Base-by-base conservation (phyloP, 805 yeast genomes). In the Cyberlindnera saturnus region DNA sequence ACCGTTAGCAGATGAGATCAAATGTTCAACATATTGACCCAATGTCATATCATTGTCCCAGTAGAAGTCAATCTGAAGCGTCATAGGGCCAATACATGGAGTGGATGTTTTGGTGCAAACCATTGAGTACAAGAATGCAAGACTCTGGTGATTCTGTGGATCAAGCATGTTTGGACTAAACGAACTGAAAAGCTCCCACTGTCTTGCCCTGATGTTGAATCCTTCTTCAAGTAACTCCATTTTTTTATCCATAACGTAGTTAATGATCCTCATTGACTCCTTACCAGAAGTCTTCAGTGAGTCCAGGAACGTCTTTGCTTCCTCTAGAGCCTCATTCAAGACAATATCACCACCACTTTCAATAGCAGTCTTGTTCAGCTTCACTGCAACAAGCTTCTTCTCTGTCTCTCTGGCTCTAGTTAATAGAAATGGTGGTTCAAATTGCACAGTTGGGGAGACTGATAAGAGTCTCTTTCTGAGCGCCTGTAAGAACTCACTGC, bases 81-180 rank as follows among this genome's bases (percentile, higher is more conserved):
- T 69, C 43, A 79, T 87, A 0, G 99, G 99, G 0, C 98, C 98
- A 34, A 81, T 69, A 56, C 99, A 93, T 0, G 97, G 97, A 0
- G 95, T 88, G 0, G 95, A 85, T 34, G 87, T 84, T 53, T 82
- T 83, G 8, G 81, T 77, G 4, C 91, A 85, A 0, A 89, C 91
- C 66, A 87, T 77, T 1, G 96, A 85, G 55, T 84, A 87, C 19
- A 91, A 66, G 13, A 88, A 77, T 6, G 85, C 77, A 28, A 95
- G 78, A 52, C 77, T 83, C 55, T 88, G 96, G 58, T 91, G 96
- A 34, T 73, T 70, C 16, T 76, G 75, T 0, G 89, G 86, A 33
- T 77, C 93, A 50, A 74, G 71, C 66, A 86, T 62, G 55, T 77
- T 71, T n/a, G 79, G 70, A 36, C 72, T 65, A 38, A 73, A 71